These are phyloP conservation scores for Sugiyamaella americana DNA, from an alignment of 805 yeast species.

Conservation along the genomic window DNA sequence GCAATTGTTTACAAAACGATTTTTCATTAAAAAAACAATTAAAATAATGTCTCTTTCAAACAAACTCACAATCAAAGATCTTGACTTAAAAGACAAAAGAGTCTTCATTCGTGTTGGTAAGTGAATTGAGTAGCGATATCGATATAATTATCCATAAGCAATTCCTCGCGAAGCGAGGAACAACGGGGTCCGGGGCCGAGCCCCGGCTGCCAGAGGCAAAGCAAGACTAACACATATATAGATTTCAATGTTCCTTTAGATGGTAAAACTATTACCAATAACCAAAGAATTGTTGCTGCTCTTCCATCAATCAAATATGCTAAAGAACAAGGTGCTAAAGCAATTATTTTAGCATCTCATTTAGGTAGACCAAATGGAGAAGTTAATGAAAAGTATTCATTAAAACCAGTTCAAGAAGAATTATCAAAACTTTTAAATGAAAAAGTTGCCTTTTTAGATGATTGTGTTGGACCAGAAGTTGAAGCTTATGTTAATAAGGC, in stretches of 20 bases:
- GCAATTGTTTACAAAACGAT: not conserved
- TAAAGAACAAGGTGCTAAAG: constrained; percentile 84
- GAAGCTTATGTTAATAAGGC: constrained; percentile 72
- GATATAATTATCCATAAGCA: not conserved
- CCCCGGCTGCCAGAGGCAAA: not conserved
- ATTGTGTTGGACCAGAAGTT: constrained; percentile 90
- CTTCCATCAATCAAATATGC: constrained; percentile 97
- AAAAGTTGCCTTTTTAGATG: constrained; percentile 75
- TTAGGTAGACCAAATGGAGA: constrained; percentile 99
- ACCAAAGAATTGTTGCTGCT: constrained; percentile 99
- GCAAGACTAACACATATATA: not conserved
- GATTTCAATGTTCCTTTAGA: constrained; percentile 59
- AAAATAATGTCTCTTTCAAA: constrained; percentile 78
- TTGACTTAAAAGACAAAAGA: constrained; percentile 81
- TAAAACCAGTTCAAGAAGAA: constrained; percentile 90
- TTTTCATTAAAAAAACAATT: not conserved
- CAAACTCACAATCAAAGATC: constrained; percentile 89
- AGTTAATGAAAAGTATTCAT: constrained; percentile 74
- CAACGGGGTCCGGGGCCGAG: not conserved
- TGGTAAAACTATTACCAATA: constrained; percentile 95
- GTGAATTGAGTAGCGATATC: constrained; percentile 11
- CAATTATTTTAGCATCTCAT: constrained; percentile 89
- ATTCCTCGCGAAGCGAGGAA: not conserved
- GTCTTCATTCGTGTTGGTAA: constrained; percentile 96
- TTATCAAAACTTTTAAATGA: constrained; percentile 68